Evolutionary conservation across 495 filamentous ascomycete genomes (phyloP).

Genomic region (Xanthoparmelia taractica): DNA sequence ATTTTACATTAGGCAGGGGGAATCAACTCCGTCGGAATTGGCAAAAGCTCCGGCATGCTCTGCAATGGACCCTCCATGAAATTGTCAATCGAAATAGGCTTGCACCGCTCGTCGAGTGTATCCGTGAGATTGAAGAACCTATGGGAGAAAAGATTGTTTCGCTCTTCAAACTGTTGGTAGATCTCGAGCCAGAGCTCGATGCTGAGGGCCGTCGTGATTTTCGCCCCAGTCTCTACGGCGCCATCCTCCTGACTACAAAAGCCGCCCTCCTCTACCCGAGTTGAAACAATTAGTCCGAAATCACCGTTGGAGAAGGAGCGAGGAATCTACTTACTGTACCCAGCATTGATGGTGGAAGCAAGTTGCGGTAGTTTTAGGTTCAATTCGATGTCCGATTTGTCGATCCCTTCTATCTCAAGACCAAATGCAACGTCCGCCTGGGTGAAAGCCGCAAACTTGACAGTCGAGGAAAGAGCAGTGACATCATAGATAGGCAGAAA

Average conservation of each 20-base stretch:
- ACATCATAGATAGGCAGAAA: conserved; percentile 3
- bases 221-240: background rate
- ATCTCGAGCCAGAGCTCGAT: background rate
- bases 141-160: background rate
- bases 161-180: background rate
- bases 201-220: background rate
- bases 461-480: background rate
- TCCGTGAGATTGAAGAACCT: background rate
- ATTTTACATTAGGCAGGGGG: too few species aligned
- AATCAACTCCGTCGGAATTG: too few species aligned
- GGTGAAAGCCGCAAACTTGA: conserved; percentile 2
- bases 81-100: too few species aligned
- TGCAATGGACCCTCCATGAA: too few species aligned
- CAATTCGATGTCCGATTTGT: background rate
- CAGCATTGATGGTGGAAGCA: background rate
- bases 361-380: conserved; percentile 7
- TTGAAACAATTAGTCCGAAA: background rate
- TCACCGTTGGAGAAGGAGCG: background rate
- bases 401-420: conserved; percentile 1
- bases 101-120: background rate
- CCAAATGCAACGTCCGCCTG: conserved; percentile 5
- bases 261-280: background rate
- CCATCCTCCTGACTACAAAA: background rate
- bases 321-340: conserved; percentile 1
- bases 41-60: too few species aligned